Evolutionary conservation across 2,329 filamentous ascomycete species (phyloP), one percentile per base, ranked within the genome.

Genomic region (Purpureocillium takamizusanense): DNA sequence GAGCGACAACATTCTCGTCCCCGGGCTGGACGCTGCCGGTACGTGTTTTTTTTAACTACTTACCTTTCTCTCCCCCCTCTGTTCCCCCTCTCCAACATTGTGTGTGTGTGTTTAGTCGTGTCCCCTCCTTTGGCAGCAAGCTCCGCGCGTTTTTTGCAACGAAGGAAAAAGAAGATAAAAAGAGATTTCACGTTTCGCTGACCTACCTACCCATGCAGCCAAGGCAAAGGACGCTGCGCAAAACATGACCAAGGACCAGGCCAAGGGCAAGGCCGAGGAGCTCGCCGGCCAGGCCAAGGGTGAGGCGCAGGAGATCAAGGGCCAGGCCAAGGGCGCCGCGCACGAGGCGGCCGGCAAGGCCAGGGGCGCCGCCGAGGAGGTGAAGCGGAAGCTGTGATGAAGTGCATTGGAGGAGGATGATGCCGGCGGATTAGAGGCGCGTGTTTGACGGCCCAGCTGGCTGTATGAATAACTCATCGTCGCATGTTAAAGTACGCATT

Each of bases 1-100:
- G 31, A 70, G 72, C 42, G 71, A 78, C 53, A 80, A 77, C 53
- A 53, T 82, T 14, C 72, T 80, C 21, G 72, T 81, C 17, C 74
- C 76, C 30, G 76, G 74, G 13, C 77, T 83, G 52, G 66, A 82
- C 47, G 61, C 65, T 34, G 70, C 71, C 35, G 57, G 78, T 80
- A 64, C 42, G 71, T 65, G 29, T 15, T 28, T 13, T 11, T 16
- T 16, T 13, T 14, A 3, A 13, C 35, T n/a, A n/a, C n/a, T n/a
- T n/a, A n/a, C n/a, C n/a, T n/a, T n/a, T n/a, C n/a, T n/a, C n/a
- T n/a, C n/a, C n/a, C n/a, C n/a, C n/a, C n/a, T n/a, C n/a, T n/a
- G n/a, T n/a, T n/a, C n/a, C n/a, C n/a, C n/a, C n/a, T n/a, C n/a
- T n/a, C n/a, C n/a, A n/a, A n/a, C n/a, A n/a, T n/a, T n/a, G n/a